A percentile compares a stretch with the other conserved stretches of the same genome.
Conservation (phyloP, 495 filamentous ascomycete species). For the Astrocystis sublimbata region DNA sequence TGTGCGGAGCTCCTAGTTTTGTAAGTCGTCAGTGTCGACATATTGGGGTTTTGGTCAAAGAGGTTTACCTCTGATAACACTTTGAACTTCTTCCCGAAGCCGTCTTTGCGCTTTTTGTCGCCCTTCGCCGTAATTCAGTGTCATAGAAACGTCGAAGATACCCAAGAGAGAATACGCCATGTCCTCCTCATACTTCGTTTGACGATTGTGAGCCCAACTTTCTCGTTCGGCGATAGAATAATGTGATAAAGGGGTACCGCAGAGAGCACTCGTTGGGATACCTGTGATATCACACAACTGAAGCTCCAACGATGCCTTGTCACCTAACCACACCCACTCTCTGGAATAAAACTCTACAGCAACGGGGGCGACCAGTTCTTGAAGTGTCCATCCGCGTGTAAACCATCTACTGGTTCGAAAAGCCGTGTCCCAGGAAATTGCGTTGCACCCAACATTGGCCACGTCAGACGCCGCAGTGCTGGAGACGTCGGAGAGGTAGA, state of each 20-base stretch:
- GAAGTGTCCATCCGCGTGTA: slow-evolving; percentile 3
- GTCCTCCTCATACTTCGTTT: not conserved
- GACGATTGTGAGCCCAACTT: not conserved
- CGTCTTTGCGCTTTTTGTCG: not conserved
- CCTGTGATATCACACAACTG: slow-evolving; percentile 1
- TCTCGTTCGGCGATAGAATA: slow-evolving; percentile 4
- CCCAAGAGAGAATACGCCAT: not conserved
- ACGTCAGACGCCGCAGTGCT: not conserved
- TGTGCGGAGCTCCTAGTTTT: not conserved
- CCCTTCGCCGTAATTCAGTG: not conserved
- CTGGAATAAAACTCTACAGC: not conserved
- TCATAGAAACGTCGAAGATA: not conserved
- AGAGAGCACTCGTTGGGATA: slow-evolving; percentile 2
- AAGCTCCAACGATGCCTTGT: not conserved
- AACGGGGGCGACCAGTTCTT: not conserved
- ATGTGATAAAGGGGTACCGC: slow-evolving; percentile 5
- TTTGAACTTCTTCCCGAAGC: not conserved
- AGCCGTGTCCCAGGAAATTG: not conserved
- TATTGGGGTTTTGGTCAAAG: no score
- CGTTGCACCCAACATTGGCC: not conserved
- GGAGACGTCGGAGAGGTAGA: slow-evolving; percentile 16
- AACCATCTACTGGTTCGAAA: not conserved
- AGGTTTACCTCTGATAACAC: not conserved
- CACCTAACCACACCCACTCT: not conserved
- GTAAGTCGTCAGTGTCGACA: not conserved